Evolutionary conservation across 2,329 filamentous ascomycete genomes (phyloP).

Genomic region (Diaporthe vexans): DNA sequence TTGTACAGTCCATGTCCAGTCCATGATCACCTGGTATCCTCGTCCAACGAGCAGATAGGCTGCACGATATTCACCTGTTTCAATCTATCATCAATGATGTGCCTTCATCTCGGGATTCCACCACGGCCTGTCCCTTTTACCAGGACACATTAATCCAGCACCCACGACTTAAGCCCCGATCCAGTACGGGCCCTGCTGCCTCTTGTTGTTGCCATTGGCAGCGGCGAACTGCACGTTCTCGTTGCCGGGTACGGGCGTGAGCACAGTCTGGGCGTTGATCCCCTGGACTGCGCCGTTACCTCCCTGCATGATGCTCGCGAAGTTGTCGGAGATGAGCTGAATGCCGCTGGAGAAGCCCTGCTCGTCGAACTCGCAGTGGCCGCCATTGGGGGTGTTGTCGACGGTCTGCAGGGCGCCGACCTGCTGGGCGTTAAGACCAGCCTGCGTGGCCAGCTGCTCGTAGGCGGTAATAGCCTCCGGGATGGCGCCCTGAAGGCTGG

Average conservation of each 20-base stretch:
- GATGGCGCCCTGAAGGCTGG: constrained; percentile 63
- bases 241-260: constrained; percentile 62
- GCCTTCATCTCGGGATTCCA: not conserved
- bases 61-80: not conserved
- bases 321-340: constrained; percentile 68
- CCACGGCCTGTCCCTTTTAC: not conserved
- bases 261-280: constrained; percentile 63
- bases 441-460: constrained; percentile 59
- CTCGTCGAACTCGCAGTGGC: constrained; percentile 71
- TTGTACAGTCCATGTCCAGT: not conserved
- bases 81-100: not conserved
- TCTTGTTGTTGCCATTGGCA: constrained; percentile 33
- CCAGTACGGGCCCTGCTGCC: constrained; percentile 10
- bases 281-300: constrained; percentile 64
- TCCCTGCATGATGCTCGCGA: constrained; percentile 66
- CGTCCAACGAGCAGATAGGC: not conserved
- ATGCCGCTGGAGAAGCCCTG: constrained; percentile 68
- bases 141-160: not conserved
- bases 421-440: constrained; percentile 59
- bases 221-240: constrained; percentile 57
- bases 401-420: constrained; percentile 68
- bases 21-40: not conserved
- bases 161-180: not conserved
- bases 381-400: constrained; percentile 67
- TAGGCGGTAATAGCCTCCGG: constrained; percentile 65